Conservation (phyloP, 1,284 basidiomycete species). For the Cryptococcus sp. region DNA sequence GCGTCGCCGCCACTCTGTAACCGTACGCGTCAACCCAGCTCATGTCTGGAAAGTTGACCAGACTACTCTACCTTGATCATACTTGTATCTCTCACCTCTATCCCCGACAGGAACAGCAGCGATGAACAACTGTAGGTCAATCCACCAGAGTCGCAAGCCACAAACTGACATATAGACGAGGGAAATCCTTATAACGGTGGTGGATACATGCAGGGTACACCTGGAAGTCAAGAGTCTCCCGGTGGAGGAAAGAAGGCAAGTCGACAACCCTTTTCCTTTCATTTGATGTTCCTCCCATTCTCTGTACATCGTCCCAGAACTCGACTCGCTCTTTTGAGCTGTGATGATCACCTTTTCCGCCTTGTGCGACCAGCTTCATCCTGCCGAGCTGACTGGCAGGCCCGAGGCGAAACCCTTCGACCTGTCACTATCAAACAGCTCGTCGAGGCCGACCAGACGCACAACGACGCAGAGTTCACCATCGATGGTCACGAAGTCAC, state of each 20-base stretch:
- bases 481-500: conserved; percentile 54
- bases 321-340: too few relatives aligned
- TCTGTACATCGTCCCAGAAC: too few relatives aligned
- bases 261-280: too few relatives aligned
- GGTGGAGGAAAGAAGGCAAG: conserved; percentile 32
- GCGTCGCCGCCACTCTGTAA: not conserved
- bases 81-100: too few relatives aligned
- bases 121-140: conserved; percentile 30
- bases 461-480: conserved; percentile 81
- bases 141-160: not conserved
- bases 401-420: conserved; percentile 55
- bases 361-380: not conserved
- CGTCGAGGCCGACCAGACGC: conserved; percentile 67
- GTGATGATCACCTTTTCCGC: not conserved
- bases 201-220: conserved; percentile 29
- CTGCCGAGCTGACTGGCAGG: not conserved
- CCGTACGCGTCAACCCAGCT: not conserved
- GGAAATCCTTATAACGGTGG: conserved; percentile 42
- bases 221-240: conserved; percentile 37
- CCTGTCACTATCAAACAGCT: conserved; percentile 84
- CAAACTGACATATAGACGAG: conserved; percentile 16
- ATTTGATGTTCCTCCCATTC: too few relatives aligned
- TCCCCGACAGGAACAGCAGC: too few relatives aligned
- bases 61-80: not conserved
- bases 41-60: conserved; percentile 1